Percentiles rank a stretch among this genome's conserved stretches.
phyloP scores from a whole-genome alignment of 2,329 filamentous ascomycete genomes.

The Alternaria sp. region DNA sequence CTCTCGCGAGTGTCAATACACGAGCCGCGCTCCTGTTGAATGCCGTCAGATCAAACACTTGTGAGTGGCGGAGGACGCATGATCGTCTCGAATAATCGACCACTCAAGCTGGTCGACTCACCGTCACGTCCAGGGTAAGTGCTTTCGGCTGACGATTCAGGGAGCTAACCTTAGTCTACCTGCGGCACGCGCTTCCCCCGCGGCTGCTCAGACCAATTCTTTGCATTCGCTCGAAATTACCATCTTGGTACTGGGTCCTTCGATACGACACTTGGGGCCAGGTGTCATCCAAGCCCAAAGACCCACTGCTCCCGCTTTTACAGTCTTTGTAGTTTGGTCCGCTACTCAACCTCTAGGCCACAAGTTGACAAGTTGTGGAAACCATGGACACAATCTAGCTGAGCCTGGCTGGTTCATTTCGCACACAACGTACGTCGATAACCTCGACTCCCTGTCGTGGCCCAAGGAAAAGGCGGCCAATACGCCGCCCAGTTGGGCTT shows the following conservation, averaged over 20 bases:
- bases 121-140: not conserved
- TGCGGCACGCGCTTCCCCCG: not conserved
- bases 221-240: not conserved
- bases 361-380: not conserved
- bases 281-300: not conserved
- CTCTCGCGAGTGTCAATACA: not conserved
- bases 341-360: not conserved
- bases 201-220: too few relatives aligned
- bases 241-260: not conserved
- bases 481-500: not conserved
- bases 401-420: not conserved
- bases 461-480: not conserved
- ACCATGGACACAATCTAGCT: not conserved
- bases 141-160: not conserved
- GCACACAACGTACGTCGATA: not conserved
- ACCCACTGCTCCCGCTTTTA: not conserved
- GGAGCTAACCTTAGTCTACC: not conserved
- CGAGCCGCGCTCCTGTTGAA: not conserved
- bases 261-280: not conserved
- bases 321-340: not conserved
- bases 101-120: not conserved
- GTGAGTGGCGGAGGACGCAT: not conserved
- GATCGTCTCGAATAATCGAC: conserved; percentile 1
- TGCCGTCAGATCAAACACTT: not conserved
- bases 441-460: not conserved